Conservation (phyloP, 2,329 filamentous ascomycete genomes). For the Claviceps capensis region DNA sequence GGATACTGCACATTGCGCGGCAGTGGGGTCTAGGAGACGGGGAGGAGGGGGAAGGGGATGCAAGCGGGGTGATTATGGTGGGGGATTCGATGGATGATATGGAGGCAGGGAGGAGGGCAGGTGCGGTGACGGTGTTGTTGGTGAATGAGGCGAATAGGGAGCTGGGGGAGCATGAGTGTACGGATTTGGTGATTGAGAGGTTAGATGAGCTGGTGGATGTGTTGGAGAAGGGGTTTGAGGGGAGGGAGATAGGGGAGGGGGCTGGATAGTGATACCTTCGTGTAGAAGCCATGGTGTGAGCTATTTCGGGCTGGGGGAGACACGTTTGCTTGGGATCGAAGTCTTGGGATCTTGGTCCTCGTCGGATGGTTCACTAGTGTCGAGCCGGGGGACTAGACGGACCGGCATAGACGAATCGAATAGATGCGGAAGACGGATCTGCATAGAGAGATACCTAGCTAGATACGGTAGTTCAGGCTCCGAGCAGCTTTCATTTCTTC, state of each 20-base stretch:
- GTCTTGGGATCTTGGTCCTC: not conserved
- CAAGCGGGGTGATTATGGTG: slow-evolving; percentile 45
- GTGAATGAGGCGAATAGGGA: slow-evolving; percentile 68
- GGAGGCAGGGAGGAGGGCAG: slow-evolving; percentile 69
- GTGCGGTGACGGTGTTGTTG: slow-evolving; percentile 81
- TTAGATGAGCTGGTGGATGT: slow-evolving; percentile 66
- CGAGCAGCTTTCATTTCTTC: not conserved
- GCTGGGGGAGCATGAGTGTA: slow-evolving; percentile 58
- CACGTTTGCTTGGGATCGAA: not conserved
- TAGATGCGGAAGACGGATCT: too few species aligned
- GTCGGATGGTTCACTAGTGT: not conserved
- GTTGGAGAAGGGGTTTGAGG: slow-evolving; percentile 61
- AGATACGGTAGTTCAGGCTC: not conserved
- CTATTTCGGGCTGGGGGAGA: not conserved
- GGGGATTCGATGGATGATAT: slow-evolving; percentile 88
- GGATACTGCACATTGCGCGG: slow-evolving; percentile 72
- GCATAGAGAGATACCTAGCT: not conserved
- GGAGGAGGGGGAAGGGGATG: slow-evolving; percentile 15
- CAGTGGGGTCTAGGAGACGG: slow-evolving; percentile 48
- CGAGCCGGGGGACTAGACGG: not conserved
- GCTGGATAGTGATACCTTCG: not conserved
- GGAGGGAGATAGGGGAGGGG: slow-evolving; percentile 17
- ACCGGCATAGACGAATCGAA: too few species aligned
- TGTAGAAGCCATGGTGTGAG: not conserved
- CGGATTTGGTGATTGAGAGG: slow-evolving; percentile 56